These are phyloP conservation scores for Cylindrodendrum hubeiense DNA, from an alignment of 2,329 filamentous ascomycete species.

Conservation along the genomic window DNA sequence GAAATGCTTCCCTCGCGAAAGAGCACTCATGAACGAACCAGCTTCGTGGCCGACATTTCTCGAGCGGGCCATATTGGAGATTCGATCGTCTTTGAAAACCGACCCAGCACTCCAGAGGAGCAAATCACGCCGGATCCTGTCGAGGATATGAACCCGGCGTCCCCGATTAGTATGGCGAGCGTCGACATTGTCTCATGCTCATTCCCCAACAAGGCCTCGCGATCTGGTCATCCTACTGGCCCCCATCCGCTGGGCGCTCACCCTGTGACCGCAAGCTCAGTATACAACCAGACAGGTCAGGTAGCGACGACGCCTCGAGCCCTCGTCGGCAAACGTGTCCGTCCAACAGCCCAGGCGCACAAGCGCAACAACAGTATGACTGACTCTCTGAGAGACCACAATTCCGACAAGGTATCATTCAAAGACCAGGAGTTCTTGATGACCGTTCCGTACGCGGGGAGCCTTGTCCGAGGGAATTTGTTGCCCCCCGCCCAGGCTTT, in stretches of 20 bases:
- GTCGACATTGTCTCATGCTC: constrained; percentile 74
- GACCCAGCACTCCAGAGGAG: constrained; percentile 62
- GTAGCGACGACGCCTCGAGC: constrained; percentile 70
- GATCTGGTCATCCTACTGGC: constrained; percentile 53
- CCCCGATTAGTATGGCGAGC: constrained; percentile 70
- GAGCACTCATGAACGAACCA: constrained; percentile 44
- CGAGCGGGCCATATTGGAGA: constrained; percentile 61
- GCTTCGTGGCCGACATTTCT: constrained; percentile 62
- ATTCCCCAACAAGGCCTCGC: constrained; percentile 67
- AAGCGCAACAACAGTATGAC: constrained; percentile 90
- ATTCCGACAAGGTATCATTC: constrained; percentile 61
- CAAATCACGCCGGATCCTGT: constrained; percentile 38
- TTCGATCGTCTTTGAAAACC: constrained; percentile 57
- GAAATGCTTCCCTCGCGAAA: constrained; percentile 50
- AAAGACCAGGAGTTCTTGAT: constrained; percentile 70
- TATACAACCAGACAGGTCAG: constrained; percentile 60
- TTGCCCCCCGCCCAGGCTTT: constrained; percentile 86
- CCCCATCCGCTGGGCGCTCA: constrained; percentile 64
- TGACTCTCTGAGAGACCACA: constrained; percentile 83
- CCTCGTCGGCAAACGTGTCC: constrained; percentile 69
- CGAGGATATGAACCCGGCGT: constrained; percentile 48
- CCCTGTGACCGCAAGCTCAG: constrained; percentile 65
- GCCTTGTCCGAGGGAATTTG: constrained; percentile 87
- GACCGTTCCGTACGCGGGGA: constrained; percentile 79
- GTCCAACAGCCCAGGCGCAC: constrained; percentile 69